A percentile compares a stretch with the other conserved stretches of the same genome.
phyloP scores from a whole-genome alignment of 331 rosid genomes.

The Quercus phellos region DNA sequence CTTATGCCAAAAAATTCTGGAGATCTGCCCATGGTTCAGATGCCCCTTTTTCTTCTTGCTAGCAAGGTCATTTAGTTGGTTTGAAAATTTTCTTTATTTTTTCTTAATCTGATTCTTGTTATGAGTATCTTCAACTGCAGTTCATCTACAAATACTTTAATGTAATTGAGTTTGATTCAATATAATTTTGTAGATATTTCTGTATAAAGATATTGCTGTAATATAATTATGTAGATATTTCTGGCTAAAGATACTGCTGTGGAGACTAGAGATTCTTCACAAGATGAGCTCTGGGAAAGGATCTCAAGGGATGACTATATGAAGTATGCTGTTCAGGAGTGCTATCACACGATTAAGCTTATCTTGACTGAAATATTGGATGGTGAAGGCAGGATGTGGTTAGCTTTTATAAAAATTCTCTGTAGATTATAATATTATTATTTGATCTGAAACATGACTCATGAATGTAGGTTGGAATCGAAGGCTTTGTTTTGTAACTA shows the following conservation, averaged over 20 bases:
- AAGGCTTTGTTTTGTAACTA: constrained; percentile 12
- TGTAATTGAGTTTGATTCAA: neutral
- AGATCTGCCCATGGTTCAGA: constrained; percentile 76
- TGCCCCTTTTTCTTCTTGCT: constrained; percentile 97
- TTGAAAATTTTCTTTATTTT: neutral
- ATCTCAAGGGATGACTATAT: constrained; percentile 83
- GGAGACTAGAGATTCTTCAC: constrained; percentile 63
- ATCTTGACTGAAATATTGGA: constrained; percentile 71
- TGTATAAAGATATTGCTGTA: neutral
- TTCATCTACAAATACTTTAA: neutral
- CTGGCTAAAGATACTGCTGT: constrained; percentile 86
- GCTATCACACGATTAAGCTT: constrained; percentile 55
- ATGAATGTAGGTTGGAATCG: constrained; percentile 1
- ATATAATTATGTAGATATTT: constrained; percentile 52
- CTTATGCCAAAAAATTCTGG: constrained; percentile 76
- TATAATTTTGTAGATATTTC: too few species aligned
- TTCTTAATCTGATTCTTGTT: neutral
- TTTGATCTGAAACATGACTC: neutral
- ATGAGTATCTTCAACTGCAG: neutral
- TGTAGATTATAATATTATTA: constrained; percentile 1
- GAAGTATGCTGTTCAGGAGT: constrained; percentile 96
- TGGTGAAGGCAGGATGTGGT: constrained; percentile 81
- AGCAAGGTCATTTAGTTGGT: constrained; percentile 69
- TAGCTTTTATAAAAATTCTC: constrained; percentile 17
- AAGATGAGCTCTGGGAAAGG: constrained; percentile 80